Evolutionary conservation across 306 rosid species (phyloP).

Genomic region (Elaeagnus macrophylla): DNA sequence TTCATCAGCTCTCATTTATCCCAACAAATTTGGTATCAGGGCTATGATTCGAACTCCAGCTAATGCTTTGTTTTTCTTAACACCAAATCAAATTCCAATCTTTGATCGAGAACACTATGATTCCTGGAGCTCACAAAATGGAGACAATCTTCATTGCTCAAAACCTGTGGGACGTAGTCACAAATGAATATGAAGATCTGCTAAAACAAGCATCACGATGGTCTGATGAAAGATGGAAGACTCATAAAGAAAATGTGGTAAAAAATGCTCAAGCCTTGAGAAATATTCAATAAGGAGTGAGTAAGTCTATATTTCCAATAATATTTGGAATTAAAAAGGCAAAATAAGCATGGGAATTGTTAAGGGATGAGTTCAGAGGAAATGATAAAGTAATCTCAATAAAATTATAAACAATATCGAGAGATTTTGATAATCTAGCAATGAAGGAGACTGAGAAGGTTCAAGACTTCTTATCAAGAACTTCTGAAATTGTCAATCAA

Average conservation of each 20-base stretch:
- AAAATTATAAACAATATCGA: background rate
- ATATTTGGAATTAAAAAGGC: background rate
- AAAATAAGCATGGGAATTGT: background rate
- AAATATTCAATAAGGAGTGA: no score
- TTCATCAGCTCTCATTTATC: no score
- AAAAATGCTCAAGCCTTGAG: background rate
- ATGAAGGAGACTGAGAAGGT: background rate
- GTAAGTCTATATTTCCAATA: background rate
- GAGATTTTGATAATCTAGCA: conserved; percentile 5
- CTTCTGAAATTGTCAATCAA: no score
- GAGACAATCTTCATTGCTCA: background rate
- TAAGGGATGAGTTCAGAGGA: background rate
- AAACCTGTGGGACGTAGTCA: background rate
- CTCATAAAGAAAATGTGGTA: background rate
- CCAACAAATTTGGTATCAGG: no score
- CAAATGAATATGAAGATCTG: no score
- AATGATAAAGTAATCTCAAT: background rate
- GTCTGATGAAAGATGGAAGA: background rate
- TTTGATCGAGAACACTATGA: background rate
- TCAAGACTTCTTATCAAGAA: no score
- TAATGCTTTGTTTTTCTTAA: no score
- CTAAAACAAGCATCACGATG: background rate
- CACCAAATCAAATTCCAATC: background rate
- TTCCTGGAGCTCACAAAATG: background rate
- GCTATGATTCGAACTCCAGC: no score